phyloP scores from a whole-genome alignment of 192 early-diverging fungal species.

The Linnemannia elongata region DNA sequence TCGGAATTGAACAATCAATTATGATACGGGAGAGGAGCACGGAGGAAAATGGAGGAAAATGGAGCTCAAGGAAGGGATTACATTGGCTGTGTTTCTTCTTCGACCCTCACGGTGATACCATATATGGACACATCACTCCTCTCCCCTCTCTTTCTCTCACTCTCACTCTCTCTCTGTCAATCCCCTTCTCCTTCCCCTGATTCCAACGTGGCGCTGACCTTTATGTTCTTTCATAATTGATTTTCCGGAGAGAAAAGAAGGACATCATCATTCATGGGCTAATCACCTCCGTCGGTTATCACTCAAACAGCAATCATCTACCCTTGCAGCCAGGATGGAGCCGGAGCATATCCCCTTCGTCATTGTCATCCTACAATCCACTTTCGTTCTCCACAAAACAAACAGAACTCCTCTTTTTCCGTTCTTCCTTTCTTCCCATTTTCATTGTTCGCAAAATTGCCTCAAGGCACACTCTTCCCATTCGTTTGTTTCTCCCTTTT shows the following conservation, averaged over 20 bases:
- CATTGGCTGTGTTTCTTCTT: conserved; percentile 5
- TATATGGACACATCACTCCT: neutral
- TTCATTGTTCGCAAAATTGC: neutral
- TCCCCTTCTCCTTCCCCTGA: too few relatives aligned
- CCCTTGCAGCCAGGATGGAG: neutral
- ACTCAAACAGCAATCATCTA: neutral
- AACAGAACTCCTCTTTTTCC: neutral
- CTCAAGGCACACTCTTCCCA: neutral
- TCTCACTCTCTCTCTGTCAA: neutral
- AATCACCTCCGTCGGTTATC: neutral
- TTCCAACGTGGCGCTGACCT: neutral
- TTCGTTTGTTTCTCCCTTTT: neutral
- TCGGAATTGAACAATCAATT: conserved; percentile 6
- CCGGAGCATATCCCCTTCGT: neutral
- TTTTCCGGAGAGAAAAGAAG: neutral
- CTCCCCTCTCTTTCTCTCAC: neutral
- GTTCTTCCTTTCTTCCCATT: neutral
- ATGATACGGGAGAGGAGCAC: neutral
- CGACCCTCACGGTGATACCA: neutral
- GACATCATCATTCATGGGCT: conserved; percentile 1
- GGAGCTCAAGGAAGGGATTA: neutral
- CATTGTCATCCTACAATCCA: neutral
- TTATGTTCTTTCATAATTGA: neutral
- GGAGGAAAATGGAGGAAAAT: conserved; percentile 7
- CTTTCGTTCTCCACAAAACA: neutral